phyloP scores from a whole-genome alignment of 305 asterid species.

The Solanum hybrid region DNA sequence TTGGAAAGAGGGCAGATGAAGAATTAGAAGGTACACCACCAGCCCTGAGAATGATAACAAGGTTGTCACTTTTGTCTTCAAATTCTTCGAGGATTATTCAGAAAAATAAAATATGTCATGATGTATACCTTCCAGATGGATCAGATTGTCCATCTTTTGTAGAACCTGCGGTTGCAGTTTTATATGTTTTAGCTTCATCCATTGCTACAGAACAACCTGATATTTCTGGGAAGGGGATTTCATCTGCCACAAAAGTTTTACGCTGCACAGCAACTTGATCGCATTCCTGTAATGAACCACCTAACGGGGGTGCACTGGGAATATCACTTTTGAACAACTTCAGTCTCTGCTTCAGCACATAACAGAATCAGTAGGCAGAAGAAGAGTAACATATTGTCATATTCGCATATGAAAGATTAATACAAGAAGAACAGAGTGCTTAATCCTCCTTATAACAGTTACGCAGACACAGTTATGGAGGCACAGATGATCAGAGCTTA shows the following conservation, averaged over 20 bases:
- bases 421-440: neutral
- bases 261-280: constrained; percentile 32
- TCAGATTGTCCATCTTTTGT: constrained; percentile 26
- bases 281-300: constrained; percentile 15
- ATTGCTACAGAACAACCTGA: constrained; percentile 27
- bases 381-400: neutral
- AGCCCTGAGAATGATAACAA: constrained; percentile 38
- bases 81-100: neutral
- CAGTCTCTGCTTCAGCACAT: constrained; percentile 14
- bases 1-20: constrained; percentile 58
- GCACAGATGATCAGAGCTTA: neutral
- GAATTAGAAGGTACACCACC: constrained; percentile 41
- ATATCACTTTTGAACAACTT: constrained; percentile 23
- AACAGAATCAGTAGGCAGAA: neutral
- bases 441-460: neutral
- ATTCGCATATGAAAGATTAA: neutral
- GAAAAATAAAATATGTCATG: neutral
- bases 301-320: constrained; percentile 86
- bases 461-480: neutral
- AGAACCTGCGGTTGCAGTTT: constrained; percentile 12
- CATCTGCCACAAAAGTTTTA: constrained; percentile 19
- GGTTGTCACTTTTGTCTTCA: constrained; percentile 4
- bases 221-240: constrained; percentile 16
- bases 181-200: constrained; percentile 19
- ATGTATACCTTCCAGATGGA: constrained; percentile 39